Evolutionary conservation across 768 basidiomycete genomes (phyloP), one percentile per base, ranked within the genome.

Genomic region (Scleroderma bovista): DNA sequence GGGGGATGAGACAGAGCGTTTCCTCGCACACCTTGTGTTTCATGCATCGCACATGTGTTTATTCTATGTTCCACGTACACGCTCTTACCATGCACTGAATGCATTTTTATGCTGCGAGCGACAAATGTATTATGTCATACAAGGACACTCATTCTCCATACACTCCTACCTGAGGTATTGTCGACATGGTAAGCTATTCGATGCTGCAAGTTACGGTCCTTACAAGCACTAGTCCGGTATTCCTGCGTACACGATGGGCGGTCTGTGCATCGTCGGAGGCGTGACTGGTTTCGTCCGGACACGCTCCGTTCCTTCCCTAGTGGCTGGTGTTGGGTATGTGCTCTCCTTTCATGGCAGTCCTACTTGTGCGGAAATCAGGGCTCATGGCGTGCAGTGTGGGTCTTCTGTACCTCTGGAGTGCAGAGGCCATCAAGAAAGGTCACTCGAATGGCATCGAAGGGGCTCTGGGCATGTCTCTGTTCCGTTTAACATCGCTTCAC

Each of bases 211-310:
- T 17, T 37, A 45, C 37, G 60, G 58, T 36, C 26, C 57, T 65
- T 49, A 62, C 57, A 55, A 63, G 57, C 54, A 58, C 31, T 58
- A 88, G 88, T 89, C 87, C 68, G 88, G 88, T 38, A 79, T 86
- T 69, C 88, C 89, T 59, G 85, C 88, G 44, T 85, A 82, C 67
- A 69, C 79, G 38, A 88, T 90, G 76, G 86, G 88, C 51, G 76
- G 69, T 48, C 71, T 92, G 54, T 91, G 88, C 65, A 71, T 89
- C 55, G 73, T 86, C 37, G 90, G 90, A 12, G 90, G 90, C 20
- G 50, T 87, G 37, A 80, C 83, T 38, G 90, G 87, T 26, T 89
- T 80, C 54, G 79, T 72, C 7, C 74, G 79, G 57, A 87, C 83
- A 52, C 78, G 83, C 20, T 92, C 88, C 29, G 72, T 92, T 26